Evolutionary conservation across 331 rosid species (phyloP).

Genomic region (Quercus tomentella): DNA sequence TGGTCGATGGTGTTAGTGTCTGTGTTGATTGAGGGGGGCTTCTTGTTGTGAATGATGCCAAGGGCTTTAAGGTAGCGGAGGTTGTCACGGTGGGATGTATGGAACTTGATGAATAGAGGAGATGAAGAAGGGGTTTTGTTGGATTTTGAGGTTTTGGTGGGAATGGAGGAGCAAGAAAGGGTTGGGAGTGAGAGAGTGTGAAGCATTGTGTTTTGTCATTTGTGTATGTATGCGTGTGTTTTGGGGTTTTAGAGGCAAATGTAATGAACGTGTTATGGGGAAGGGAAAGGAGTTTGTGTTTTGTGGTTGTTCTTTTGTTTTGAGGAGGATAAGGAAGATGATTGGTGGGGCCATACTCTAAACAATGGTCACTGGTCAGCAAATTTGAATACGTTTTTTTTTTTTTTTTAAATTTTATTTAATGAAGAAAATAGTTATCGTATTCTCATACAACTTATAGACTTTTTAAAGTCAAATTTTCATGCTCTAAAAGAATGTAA

Average conservation of each 20-base stretch:
- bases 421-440: no score
- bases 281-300: no score
- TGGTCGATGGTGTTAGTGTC: conserved; percentile 50
- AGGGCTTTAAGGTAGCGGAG: conserved; percentile 70
- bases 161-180: not conserved
- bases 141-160: not conserved
- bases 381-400: no score
- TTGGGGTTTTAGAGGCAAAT: conserved; percentile 12
- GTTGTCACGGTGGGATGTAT: conserved; percentile 59
- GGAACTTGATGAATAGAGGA: conserved; percentile 57
- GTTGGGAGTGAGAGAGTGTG: conserved; percentile 26
- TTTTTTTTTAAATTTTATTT: no score
- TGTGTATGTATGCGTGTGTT: not conserved
- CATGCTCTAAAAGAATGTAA: no score
- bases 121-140: not conserved
- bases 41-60: conserved; percentile 41
- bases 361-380: not conserved
- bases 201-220: conserved; percentile 17
- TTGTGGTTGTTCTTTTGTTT: conserved; percentile 5
- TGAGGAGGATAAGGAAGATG: not conserved
- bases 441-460: no score
- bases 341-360: not conserved
- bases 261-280: not conserved
- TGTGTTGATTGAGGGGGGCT: conserved; percentile 41
- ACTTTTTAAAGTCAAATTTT: no score